Evolutionary conservation across 148 eudicot genomes (phyloP).

Genomic region (Persicaria tinctoria): DNA sequence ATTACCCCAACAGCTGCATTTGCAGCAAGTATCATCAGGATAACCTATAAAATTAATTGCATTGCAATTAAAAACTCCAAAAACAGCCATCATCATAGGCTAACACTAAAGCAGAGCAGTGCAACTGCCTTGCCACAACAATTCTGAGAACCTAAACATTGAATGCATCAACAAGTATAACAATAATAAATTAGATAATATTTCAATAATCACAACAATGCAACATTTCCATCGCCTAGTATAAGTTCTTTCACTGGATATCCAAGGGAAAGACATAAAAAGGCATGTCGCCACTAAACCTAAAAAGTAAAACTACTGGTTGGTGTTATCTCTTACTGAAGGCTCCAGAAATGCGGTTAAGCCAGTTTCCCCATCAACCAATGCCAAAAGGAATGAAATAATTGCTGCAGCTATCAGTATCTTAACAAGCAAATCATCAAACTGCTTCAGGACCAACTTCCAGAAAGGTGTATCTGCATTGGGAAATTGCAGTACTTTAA

Average conservation of each 20-base stretch:
- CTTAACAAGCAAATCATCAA: slow-evolving; percentile 95
- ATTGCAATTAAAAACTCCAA: not conserved
- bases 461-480: slow-evolving; percentile 91
- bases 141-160: not conserved
- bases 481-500: slow-evolving; percentile 10
- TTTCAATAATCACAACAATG: not conserved
- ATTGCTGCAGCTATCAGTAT: slow-evolving; percentile 93
- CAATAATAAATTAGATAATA: not conserved
- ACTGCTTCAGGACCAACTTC: slow-evolving; percentile 94
- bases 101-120: not conserved
- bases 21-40: slow-evolving; percentile 96
- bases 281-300: not conserved
- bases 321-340: slow-evolving; percentile 45
- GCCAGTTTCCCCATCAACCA: slow-evolving; percentile 93
- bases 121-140: not conserved
- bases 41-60: slow-evolving; percentile 48
- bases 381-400: slow-evolving; percentile 80
- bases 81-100: not conserved
- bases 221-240: not conserved
- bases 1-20: slow-evolving; percentile 99
- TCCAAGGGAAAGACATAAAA: not conserved
- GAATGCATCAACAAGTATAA: not conserved
- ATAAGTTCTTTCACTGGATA: not conserved
- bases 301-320: not conserved
- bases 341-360: slow-evolving; percentile 96